These are phyloP conservation scores for Stagonosporopsis chrysanthemi DNA, from an alignment of 2,329 filamentous ascomycete genomes.

Conservation along the genomic window DNA sequence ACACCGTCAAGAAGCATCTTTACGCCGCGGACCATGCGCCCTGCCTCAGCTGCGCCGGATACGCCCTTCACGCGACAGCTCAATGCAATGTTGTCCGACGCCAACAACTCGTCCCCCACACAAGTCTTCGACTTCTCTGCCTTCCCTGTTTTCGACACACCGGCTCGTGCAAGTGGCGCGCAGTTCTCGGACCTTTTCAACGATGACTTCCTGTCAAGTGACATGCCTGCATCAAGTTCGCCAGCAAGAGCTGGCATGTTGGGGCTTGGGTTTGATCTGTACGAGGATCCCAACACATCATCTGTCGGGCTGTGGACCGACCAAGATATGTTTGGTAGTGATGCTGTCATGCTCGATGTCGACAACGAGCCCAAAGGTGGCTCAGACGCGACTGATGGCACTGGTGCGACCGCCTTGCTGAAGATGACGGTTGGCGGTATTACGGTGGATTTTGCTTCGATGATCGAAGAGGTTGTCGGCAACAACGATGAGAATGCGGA, in stretches of 20 bases:
- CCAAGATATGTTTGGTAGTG: constrained; percentile 44
- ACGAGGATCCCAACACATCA: constrained; percentile 48
- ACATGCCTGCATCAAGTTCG: constrained; percentile 48
- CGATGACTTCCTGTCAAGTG: constrained; percentile 47
- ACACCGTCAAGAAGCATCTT: constrained; percentile 49
- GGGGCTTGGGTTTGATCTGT: constrained; percentile 44
- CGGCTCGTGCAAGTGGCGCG: constrained; percentile 28
- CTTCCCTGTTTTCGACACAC: constrained; percentile 45
- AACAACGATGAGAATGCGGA: constrained; percentile 24
- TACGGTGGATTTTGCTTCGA: constrained; percentile 45
- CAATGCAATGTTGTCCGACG: constrained; percentile 63
- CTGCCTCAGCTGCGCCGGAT: constrained; percentile 43
- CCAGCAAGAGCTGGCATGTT: constrained; percentile 36
- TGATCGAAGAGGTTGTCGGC: constrained; percentile 49
- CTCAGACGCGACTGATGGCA: not conserved
- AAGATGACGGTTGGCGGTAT: constrained; percentile 42
- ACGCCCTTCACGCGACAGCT: constrained; percentile 70
- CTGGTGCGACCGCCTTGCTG: constrained; percentile 21
- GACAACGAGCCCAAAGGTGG: constrained; percentile 19
- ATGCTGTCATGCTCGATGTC: constrained; percentile 34
- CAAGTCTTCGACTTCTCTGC: constrained; percentile 44
- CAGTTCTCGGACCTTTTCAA: constrained; percentile 41
- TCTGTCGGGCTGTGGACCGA: constrained; percentile 46
- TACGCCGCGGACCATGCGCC: constrained; percentile 45
- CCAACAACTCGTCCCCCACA: constrained; percentile 40